Conservation (phyloP, 345 rosid genomes). For the Jatropha curcas region DNA sequence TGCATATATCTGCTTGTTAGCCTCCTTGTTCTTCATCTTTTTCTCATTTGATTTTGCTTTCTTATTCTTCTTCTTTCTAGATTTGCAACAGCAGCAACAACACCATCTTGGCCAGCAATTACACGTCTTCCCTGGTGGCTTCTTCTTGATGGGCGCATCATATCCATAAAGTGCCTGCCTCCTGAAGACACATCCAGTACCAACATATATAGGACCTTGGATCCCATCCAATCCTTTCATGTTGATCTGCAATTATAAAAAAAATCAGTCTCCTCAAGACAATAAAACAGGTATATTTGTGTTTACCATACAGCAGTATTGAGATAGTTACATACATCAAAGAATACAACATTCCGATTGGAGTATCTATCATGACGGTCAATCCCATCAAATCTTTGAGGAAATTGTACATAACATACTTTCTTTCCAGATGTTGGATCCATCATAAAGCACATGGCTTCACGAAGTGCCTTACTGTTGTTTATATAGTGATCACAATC, state of each 20-base stretch:
- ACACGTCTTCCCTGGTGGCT: slow-evolving; percentile 64
- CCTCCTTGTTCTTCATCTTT: slow-evolving; percentile 45
- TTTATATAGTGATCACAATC: slow-evolving; percentile 24
- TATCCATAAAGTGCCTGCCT: slow-evolving; percentile 83
- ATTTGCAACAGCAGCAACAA: slow-evolving; percentile 45
- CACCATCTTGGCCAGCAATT: slow-evolving; percentile 92
- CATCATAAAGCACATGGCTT: slow-evolving; percentile 27
- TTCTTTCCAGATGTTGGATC: slow-evolving; percentile 22
- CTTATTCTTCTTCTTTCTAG: slow-evolving; percentile 58
- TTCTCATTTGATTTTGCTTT: slow-evolving; percentile 44
- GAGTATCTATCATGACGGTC: slow-evolving; percentile 24
- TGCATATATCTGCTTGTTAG: slow-evolving; percentile 67
- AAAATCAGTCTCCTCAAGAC: slow-evolving; percentile 5
- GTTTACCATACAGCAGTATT: background rate
- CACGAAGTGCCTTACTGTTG: slow-evolving; percentile 20
- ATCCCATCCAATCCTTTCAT: slow-evolving; percentile 95
- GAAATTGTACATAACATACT: slow-evolving; percentile 23
- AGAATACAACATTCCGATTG: slow-evolving; percentile 22
- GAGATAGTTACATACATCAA: slow-evolving; percentile 16
- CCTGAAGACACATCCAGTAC: slow-evolving; percentile 93
- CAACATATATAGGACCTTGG: slow-evolving; percentile 94
- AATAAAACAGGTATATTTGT: background rate
- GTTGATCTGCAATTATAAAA: slow-evolving; percentile 57
- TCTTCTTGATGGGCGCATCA: slow-evolving; percentile 79
- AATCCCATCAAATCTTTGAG: slow-evolving; percentile 26